phyloP scores from a whole-genome alignment of 2,329 filamentous ascomycete genomes.

The Akanthomyces lecanii region DNA sequence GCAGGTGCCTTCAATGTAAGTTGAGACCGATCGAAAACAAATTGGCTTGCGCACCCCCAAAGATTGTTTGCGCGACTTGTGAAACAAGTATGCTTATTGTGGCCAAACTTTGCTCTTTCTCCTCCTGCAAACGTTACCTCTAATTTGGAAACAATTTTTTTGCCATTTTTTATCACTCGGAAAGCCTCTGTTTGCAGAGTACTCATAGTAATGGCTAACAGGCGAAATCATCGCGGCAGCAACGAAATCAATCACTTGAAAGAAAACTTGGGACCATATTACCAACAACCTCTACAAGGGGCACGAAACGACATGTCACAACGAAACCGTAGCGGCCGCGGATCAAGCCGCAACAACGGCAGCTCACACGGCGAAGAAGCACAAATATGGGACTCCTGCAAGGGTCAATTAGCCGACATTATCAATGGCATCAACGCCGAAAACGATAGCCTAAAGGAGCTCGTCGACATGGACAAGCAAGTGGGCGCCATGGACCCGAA shows the following conservation, averaged over 20 bases:
- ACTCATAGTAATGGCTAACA: conserved; percentile 18
- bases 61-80: background rate
- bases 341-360: conserved; percentile 41
- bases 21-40: background rate
- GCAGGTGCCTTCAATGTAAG: conserved; percentile 18
- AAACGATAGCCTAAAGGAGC: conserved; percentile 37
- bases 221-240: conserved; percentile 15
- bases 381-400: conserved; percentile 40
- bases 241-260: conserved; percentile 16
- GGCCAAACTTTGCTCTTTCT: background rate
- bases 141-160: background rate
- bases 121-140: background rate
- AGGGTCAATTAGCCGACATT: conserved; percentile 37
- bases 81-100: background rate
- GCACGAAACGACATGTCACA: conserved; percentile 37
- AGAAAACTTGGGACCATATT: conserved; percentile 18
- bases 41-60: background rate
- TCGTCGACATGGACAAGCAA: conserved; percentile 39
- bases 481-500: conserved; percentile 36
- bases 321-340: conserved; percentile 41
- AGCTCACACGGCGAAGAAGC: conserved; percentile 41
- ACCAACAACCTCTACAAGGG: conserved; percentile 1
- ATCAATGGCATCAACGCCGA: conserved; percentile 39
- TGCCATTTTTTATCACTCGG: background rate
- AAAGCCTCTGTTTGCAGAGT: background rate